These are phyloP conservation scores for Malus sylvestris DNA, from an alignment of 306 rosid genomes.

Conservation along the genomic window DNA sequence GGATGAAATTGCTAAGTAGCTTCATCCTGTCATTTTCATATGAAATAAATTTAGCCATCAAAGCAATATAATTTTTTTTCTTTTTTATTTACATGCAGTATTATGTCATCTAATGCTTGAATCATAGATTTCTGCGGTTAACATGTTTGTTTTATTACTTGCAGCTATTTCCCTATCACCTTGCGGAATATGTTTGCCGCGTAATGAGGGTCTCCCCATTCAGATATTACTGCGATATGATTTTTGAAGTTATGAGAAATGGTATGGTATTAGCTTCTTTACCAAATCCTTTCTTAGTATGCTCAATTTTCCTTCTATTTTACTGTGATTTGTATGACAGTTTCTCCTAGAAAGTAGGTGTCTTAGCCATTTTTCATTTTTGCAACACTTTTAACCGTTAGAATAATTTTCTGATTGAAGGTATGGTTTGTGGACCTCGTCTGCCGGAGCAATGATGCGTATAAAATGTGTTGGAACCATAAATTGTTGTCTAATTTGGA, in stretches of 20 bases:
- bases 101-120: slow-evolving; percentile 13
- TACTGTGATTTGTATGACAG: background rate
- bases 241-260: slow-evolving; percentile 91
- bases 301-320: background rate
- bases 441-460: background rate
- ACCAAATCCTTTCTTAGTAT: slow-evolving; percentile 22
- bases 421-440: background rate
- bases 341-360: background rate
- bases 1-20: background rate
- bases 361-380: background rate
- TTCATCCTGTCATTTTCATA: background rate
- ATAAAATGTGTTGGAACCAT: background rate
- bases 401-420: background rate
- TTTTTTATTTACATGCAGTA: background rate
- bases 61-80: background rate
- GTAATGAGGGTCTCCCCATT: slow-evolving; percentile 89
- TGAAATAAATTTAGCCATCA: slow-evolving; percentile 7
- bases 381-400: background rate
- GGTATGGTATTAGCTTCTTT: slow-evolving; percentile 44
- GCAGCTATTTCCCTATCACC: slow-evolving; percentile 96
- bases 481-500: background rate
- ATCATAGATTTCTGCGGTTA: slow-evolving; percentile 21
- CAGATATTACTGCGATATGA: slow-evolving; percentile 93
- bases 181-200: slow-evolving; percentile 83
- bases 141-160: slow-evolving; percentile 31